These are phyloP conservation scores for Withania somnifera DNA, from an alignment of 305 asterid species.

Conservation along the genomic window DNA sequence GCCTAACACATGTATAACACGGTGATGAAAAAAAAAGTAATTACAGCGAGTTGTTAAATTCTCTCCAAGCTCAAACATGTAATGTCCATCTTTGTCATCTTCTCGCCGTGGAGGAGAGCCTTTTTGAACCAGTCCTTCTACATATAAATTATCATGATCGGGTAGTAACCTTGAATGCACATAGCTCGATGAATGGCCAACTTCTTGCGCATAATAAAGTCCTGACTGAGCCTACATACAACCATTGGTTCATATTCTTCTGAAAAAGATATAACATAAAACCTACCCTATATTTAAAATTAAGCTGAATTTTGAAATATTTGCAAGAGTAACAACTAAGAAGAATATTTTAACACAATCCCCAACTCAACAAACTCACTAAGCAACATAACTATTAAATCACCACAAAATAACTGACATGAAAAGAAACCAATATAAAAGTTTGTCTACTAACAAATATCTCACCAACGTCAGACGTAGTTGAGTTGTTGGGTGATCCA, in stretches of 20 bases:
- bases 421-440: background rate
- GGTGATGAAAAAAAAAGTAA: slow-evolving; percentile 16
- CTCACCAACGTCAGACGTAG: background rate
- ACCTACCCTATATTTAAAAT: slow-evolving; percentile 8
- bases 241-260: slow-evolving; percentile 26
- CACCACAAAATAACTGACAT: background rate
- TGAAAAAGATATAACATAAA: background rate
- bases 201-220: slow-evolving; percentile 40
- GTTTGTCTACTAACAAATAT: background rate
- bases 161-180: slow-evolving; percentile 35
- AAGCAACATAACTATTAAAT: background rate
- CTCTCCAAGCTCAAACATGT: slow-evolving; percentile 48
- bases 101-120: slow-evolving; percentile 48
- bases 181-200: slow-evolving; percentile 39
- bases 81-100: slow-evolving; percentile 51
- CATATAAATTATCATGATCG: slow-evolving; percentile 29
- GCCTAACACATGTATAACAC: slow-evolving; percentile 5
- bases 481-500: background rate
- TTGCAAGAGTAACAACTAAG: background rate
- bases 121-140: slow-evolving; percentile 35
- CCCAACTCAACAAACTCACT: background rate
- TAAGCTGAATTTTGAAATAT: slow-evolving; percentile 2
- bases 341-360: background rate
- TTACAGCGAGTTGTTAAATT: slow-evolving; percentile 52
- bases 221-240: slow-evolving; percentile 52